phyloP scores from a whole-genome alignment of 2,329 filamentous ascomycete species.

The Ophiobolus disseminans region DNA sequence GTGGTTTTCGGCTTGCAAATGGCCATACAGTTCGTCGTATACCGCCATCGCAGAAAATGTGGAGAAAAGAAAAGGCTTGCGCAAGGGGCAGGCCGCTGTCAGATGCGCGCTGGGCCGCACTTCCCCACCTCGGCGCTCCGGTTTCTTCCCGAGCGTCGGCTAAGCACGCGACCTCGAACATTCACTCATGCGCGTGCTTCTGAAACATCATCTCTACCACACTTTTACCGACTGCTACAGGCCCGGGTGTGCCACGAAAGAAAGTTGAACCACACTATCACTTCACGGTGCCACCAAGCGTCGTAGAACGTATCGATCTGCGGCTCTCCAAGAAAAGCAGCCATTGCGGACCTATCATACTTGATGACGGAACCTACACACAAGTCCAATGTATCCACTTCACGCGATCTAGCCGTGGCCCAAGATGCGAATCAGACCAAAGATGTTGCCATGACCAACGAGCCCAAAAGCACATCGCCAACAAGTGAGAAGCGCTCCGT shows the following conservation, averaged over 20 bases:
- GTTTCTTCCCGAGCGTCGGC: slow-evolving; percentile 30
- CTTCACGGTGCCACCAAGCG: slow-evolving; percentile 29
- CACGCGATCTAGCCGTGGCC: slow-evolving; percentile 42
- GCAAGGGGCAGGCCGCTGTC: slow-evolving; percentile 8
- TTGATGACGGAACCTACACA: slow-evolving; percentile 50
- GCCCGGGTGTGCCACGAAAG: slow-evolving; percentile 31
- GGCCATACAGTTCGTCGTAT: too few species aligned
- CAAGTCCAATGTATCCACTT: slow-evolving; percentile 46
- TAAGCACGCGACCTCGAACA: slow-evolving; percentile 38
- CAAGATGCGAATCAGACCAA: slow-evolving; percentile 39
- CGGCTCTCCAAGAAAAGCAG: slow-evolving; percentile 33
- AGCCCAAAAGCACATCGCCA: slow-evolving; percentile 37
- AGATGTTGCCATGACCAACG: slow-evolving; percentile 31
- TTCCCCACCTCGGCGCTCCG: slow-evolving; percentile 30
- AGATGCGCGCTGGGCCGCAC: slow-evolving; percentile 14
- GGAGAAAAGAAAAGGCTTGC: background rate
- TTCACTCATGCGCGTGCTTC: slow-evolving; percentile 34
- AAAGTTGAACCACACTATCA: slow-evolving; percentile 36
- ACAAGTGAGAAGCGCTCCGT: slow-evolving; percentile 38
- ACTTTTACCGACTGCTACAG: slow-evolving; percentile 21
- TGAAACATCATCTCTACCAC: slow-evolving; percentile 29
- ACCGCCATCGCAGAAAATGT: background rate
- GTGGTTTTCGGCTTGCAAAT: background rate
- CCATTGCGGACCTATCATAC: slow-evolving; percentile 38
- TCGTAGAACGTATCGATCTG: slow-evolving; percentile 34